These are phyloP conservation scores for Afroboletus lepidellus DNA, from an alignment of 1,284 basidiomycete species.

Conservation along the genomic window DNA sequence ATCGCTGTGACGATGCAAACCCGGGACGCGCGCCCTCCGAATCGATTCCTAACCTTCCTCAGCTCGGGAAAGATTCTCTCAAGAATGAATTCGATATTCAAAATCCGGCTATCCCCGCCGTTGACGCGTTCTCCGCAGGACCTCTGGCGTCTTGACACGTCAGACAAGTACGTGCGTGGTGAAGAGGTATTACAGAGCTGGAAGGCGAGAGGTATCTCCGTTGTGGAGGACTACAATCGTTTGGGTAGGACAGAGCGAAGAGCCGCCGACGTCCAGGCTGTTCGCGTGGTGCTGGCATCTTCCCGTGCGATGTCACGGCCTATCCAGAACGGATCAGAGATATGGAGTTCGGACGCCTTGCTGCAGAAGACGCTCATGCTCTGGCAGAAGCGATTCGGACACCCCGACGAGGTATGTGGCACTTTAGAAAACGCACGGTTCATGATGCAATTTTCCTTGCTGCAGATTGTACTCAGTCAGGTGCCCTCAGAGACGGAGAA, in stretches of 20 bases:
- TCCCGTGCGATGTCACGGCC: conserved; percentile 45
- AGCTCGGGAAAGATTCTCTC: conserved; percentile 70
- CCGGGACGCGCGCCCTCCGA: conserved; percentile 84
- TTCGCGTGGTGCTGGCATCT: conserved; percentile 71
- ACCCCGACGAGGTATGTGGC: conserved; percentile 64
- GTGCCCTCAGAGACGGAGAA: conserved; percentile 54
- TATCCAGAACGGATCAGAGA: conserved; percentile 50
- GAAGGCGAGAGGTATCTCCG: conserved; percentile 84
- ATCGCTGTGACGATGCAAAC: conserved; percentile 83
- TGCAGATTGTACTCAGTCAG: conserved; percentile 75
- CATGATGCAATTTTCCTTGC: conserved; percentile 3
- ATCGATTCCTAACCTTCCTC: conserved; percentile 73
- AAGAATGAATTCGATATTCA: conserved; percentile 81
- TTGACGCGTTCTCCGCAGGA: conserved; percentile 85
- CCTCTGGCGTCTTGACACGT: conserved; percentile 93
- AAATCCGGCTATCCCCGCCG: conserved; percentile 78
- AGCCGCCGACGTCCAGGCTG: conserved; percentile 87
- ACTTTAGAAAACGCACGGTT: not conserved
- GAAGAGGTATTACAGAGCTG: conserved; percentile 83
- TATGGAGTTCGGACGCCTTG: conserved; percentile 64
- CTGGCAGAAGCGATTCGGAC: conserved; percentile 83
- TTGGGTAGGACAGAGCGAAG: conserved; percentile 69
- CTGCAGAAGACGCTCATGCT: conserved; percentile 65
- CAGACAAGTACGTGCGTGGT: conserved; percentile 89
- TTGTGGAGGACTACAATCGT: conserved; percentile 82